Percentiles rank a stretch among this genome's conserved stretches.
Evolutionary conservation across 2,329 filamentous ascomycete species (phyloP).

Genomic region (Cercospora citrullina): DNA sequence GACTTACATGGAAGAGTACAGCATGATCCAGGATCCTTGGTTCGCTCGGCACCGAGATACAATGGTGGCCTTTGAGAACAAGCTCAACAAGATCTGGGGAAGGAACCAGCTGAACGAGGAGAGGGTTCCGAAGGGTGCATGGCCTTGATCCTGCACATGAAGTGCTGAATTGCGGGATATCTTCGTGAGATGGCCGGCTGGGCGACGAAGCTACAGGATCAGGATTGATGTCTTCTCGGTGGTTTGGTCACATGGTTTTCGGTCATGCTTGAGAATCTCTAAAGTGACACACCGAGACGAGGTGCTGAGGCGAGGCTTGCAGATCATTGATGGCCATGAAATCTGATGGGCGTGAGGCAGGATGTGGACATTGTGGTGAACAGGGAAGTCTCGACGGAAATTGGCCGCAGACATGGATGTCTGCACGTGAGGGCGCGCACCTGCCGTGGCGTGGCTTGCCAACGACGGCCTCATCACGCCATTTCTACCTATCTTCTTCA

Average conservation of each 20-base stretch:
- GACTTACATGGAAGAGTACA: constrained; percentile 25
- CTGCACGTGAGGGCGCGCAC: background rate
- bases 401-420: no score
- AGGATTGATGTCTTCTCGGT: background rate
- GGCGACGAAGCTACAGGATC: background rate
- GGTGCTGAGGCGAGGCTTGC: no score
- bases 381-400: no score
- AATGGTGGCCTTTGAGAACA: constrained; percentile 25
- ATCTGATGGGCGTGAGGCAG: no score
- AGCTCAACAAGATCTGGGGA: constrained; percentile 28
- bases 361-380: no score
- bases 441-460: background rate
- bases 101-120: constrained; percentile 26
- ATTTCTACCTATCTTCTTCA: background rate
- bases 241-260: background rate
- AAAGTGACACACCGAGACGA: no score
- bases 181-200: background rate
- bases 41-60: constrained; percentile 3
- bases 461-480: background rate
- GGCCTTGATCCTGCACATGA: constrained; percentile 2
- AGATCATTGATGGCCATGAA: no score
- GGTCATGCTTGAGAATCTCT: no score
- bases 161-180: background rate
- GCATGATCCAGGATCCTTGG: constrained; percentile 11
- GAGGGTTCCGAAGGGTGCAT: constrained; percentile 13